Evolutionary conservation across 805 yeast species (phyloP), one percentile per base, ranked within the genome.

Genomic region (Ogataea naganishii): DNA sequence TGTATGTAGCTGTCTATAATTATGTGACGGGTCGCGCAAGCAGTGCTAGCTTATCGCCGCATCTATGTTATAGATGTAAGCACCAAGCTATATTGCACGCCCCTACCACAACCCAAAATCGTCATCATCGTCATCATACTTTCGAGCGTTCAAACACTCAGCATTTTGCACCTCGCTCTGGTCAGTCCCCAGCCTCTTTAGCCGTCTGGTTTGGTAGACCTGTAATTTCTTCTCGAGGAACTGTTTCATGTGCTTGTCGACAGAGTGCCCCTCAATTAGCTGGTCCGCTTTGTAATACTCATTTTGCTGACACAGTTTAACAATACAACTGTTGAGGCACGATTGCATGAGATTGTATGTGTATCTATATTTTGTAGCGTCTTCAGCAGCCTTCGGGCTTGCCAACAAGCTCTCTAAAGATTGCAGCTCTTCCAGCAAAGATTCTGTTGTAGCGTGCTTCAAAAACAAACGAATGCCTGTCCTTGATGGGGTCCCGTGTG

Each of bases 241-340:
- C 7, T 29, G 27, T 29, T 37, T 40, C 49, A 49, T 46, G 6
- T 34, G 27, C 6, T 21, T 16, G 35, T 44, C 41, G n/a, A 43
- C 29, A 5, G 51, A 35, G 32, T 49, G 53, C n/a, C 32, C 33
- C 14, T 47, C 40, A 18, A 56, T 42, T 24, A 56, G 7, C 7
- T 35, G 39, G 19, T 44, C 49, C 3, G 58, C 54, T 29, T 49
- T 44, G 26, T 49, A 43, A 22, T 44, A 53, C 13, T 34, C 34
- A 3, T 39, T 37, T 14, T 35, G 27, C 27, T 34, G 29, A 20
- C 41, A 45, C 10, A 49, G 34, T 29, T 40, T 36, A 14, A 33
- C 27, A 18, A 49, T 34, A 28, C 49, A 49, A 8, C 24, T 25
- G 20, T 40, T 39, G 26, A 51, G 32, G 31, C 47, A 51, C 8